These are phyloP conservation scores for Brassica cretica DNA, from an alignment of 345 rosid genomes.

Conservation along the genomic window DNA sequence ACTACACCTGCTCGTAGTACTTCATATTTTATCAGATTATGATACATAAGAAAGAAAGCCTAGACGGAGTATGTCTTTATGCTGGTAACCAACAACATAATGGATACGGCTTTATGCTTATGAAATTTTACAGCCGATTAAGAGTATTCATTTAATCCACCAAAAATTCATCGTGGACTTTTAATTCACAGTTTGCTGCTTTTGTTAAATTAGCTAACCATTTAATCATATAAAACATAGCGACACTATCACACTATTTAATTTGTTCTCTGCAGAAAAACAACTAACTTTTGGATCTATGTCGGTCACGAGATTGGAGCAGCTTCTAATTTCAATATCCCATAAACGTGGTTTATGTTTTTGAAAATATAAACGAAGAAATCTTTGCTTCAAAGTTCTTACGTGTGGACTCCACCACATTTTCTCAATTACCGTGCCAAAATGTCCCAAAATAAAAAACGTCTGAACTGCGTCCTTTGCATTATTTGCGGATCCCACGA, in stretches of 20 bases:
- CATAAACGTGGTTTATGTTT: neutral
- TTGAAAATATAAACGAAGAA: neutral
- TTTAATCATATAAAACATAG: neutral
- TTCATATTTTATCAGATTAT: neutral
- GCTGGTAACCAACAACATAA: neutral
- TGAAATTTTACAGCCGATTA: neutral
- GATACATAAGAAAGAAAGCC: neutral
- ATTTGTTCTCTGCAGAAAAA: neutral
- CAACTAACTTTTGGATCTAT: neutral
- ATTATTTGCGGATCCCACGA: too few species aligned
- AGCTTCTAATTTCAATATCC: neutral
- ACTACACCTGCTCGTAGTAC: neutral
- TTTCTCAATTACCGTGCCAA: too few species aligned
- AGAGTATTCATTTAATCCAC: neutral
- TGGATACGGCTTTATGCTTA: neutral
- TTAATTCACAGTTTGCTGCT: neutral
- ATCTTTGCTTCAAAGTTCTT: neutral
- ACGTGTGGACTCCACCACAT: too few species aligned
- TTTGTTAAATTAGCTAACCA: neutral
- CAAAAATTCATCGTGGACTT: neutral
- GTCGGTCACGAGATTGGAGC: constrained; percentile 16
- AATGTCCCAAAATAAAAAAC: too few species aligned
- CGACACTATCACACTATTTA: neutral
- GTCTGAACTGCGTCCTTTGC: too few species aligned
- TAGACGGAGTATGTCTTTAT: too few species aligned